phyloP scores from a whole-genome alignment of 2,329 filamentous ascomycete genomes.

The Penicillium fuscoglaucum region DNA sequence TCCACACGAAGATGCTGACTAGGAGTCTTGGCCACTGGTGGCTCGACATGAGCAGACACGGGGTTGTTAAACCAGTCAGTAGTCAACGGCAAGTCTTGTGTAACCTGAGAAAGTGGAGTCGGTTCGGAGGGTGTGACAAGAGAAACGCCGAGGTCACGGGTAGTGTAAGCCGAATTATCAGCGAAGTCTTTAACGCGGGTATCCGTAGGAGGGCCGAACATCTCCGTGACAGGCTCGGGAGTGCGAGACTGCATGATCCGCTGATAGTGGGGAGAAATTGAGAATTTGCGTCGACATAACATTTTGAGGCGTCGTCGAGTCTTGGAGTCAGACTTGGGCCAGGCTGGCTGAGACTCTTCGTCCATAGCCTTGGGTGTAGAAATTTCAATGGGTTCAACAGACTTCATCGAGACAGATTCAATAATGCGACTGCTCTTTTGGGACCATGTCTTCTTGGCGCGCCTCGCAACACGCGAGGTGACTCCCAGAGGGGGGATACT shows the following conservation, averaged over 20 bases:
- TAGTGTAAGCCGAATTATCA: constrained; percentile 38
- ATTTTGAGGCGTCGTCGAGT: constrained; percentile 60
- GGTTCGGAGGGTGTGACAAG: constrained; percentile 45
- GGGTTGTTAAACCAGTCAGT: constrained; percentile 42
- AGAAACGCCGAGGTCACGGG: constrained; percentile 48
- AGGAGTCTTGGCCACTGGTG: constrained; percentile 3
- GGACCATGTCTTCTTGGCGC: constrained; percentile 63
- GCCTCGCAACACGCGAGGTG: constrained; percentile 62
- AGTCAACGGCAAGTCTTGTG: constrained; percentile 28
- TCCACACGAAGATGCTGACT: constrained; percentile 19
- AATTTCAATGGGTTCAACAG: constrained; percentile 45
- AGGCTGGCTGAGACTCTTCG: constrained; percentile 42
- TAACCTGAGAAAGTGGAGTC: constrained; percentile 38
- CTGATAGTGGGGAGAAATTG: constrained; percentile 64
- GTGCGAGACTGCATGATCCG: constrained; percentile 61
- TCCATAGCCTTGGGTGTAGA: constrained; percentile 48
- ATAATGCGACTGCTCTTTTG: constrained; percentile 41
- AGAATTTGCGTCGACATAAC: constrained; percentile 62
- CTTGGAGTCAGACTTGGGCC: constrained; percentile 59
- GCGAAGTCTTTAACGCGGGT: constrained; percentile 26
- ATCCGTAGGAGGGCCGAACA: constrained; percentile 34
- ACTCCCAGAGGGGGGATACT: constrained; percentile 64
- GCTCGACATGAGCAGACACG: constrained; percentile 18
- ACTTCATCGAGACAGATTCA: constrained; percentile 7
- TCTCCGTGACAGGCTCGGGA: constrained; percentile 57